A percentile compares a stretch with the other conserved stretches of the same genome.
phyloP scores from a whole-genome alignment of 257 asterid species.

The Mitragyna speciosa region DNA sequence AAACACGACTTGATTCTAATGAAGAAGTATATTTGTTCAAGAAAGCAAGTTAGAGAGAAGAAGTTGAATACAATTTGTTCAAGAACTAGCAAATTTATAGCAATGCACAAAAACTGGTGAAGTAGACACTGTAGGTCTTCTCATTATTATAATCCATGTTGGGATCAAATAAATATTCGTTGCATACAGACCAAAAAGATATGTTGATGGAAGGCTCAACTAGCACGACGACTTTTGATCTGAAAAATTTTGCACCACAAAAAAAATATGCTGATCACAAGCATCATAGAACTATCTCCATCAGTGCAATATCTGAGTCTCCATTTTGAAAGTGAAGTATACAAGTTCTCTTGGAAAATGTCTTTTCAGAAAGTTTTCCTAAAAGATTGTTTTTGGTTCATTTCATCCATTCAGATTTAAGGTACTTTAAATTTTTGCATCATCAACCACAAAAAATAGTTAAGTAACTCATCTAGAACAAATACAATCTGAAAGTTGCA shows the following conservation, averaged over 20 bases:
- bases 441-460: constrained; percentile 12
- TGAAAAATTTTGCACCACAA: constrained; percentile 6
- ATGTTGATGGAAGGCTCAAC: neutral
- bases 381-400: neutral
- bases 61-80: constrained; percentile 10
- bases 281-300: constrained; percentile 18
- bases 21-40: neutral
- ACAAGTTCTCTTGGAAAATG: neutral
- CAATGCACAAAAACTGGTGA: neutral
- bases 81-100: constrained; percentile 31
- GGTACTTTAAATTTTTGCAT: neutral
- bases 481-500: neutral
- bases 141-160: constrained; percentile 1
- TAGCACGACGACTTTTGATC: neutral
- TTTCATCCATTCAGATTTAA: neutral
- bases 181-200: neutral
- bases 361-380: neutral
- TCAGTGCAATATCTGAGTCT: neutral
- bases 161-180: too few species aligned
- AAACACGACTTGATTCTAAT: neutral
- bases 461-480: neutral
- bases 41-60: constrained; percentile 7
- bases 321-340: constrained; percentile 11
- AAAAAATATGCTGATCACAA: neutral
- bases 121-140: constrained; percentile 23